A percentile compares a stretch with the other conserved stretches of the same genome.
phyloP scores from a whole-genome alignment of 106 monocot genomes.

The Allium cepa region DNA sequence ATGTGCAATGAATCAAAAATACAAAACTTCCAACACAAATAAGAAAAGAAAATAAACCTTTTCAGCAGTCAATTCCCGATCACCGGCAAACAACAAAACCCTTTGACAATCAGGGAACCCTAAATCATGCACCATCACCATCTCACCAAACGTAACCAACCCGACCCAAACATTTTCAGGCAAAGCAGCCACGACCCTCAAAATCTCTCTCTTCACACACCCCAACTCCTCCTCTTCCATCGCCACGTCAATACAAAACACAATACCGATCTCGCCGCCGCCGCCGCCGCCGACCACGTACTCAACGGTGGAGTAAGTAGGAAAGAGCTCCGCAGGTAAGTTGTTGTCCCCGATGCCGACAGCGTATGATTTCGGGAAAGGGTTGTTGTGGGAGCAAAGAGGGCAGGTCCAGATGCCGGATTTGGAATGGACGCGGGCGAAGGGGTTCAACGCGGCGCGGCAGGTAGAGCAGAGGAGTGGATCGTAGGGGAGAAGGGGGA shows the following conservation, averaged over 20 bases:
- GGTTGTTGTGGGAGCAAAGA: conserved; percentile 56
- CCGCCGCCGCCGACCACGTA: conserved; percentile 36
- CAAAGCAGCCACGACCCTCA: conserved; percentile 56
- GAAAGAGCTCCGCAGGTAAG: conserved; percentile 98
- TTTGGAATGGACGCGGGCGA: conserved; percentile 74
- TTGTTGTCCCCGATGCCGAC: conserved; percentile 59
- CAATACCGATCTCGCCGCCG: conserved; percentile 22
- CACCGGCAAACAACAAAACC: conserved; percentile 55
- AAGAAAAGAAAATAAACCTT: conserved; percentile 33
- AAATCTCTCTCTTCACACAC: conserved; percentile 65
- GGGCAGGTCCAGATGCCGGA: conserved; percentile 72
- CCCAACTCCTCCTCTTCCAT: conserved; percentile 48
- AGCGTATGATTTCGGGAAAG: conserved; percentile 73
- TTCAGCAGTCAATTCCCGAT: conserved; percentile 48
- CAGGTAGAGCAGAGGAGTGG: conserved; percentile 70
- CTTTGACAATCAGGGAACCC: conserved; percentile 56
- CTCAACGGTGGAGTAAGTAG: conserved; percentile 87
- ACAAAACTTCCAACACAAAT: neutral
- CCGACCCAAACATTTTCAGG: conserved; percentile 69
- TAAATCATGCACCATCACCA: conserved; percentile 82
- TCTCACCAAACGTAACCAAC: conserved; percentile 66
- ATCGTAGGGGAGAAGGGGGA: conserved; percentile 81
- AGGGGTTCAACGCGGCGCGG: conserved; percentile 68
- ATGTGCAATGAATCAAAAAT: neutral
- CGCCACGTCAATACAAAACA: conserved; percentile 68